Percentiles rank a stretch among this genome's conserved stretches.
phyloP scores from a whole-genome alignment of 768 basidiomycete species.

The Sporobolomyces roseus region DNA sequence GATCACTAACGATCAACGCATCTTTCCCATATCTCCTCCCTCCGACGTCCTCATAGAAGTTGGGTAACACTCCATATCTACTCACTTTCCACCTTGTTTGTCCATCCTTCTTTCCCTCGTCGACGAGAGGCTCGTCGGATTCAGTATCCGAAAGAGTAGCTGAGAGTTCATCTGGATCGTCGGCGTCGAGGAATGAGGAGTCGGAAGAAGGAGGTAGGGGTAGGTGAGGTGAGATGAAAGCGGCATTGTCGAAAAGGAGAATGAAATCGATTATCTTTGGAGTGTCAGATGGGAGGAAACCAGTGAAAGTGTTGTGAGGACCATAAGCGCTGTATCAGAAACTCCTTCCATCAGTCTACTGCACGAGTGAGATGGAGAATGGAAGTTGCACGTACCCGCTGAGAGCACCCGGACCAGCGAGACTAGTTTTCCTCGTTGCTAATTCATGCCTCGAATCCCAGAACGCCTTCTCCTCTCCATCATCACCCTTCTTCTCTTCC shows the following conservation, averaged over 20 bases:
- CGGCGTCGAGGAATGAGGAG: conserved; percentile 3
- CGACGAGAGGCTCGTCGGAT: not conserved
- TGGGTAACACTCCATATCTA: conserved; percentile 37
- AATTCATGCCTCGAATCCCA: conserved; percentile 36
- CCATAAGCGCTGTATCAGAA: conserved; percentile 32
- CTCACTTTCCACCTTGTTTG: conserved; percentile 22
- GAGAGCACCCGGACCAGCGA: conserved; percentile 17
- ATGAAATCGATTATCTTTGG: conserved; percentile 40
- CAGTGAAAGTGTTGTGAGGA: conserved; percentile 38
- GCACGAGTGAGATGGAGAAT: not conserved
- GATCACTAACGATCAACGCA: conserved; percentile 22
- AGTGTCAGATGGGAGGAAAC: conserved; percentile 21
- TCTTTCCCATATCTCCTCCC: conserved; percentile 8
- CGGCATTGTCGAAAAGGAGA: conserved; percentile 24
- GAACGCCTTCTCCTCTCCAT: conserved; percentile 11
- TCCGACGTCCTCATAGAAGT: conserved; percentile 32
- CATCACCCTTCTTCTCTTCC: not conserved
- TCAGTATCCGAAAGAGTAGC: not conserved
- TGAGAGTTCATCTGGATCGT: conserved; percentile 6
- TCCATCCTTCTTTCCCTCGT: not conserved
- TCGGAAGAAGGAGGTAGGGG: not conserved
- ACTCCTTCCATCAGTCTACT: not conserved
- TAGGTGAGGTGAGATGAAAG: conserved; percentile 8
- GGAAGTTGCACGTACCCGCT: conserved; percentile 15
- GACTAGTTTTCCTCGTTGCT: not conserved